A percentile compares a stretch with the other conserved stretches of the same genome.
Evolutionary conservation across 768 basidiomycete species (phyloP).

Genomic region (Mrakia blollopis): DNA sequence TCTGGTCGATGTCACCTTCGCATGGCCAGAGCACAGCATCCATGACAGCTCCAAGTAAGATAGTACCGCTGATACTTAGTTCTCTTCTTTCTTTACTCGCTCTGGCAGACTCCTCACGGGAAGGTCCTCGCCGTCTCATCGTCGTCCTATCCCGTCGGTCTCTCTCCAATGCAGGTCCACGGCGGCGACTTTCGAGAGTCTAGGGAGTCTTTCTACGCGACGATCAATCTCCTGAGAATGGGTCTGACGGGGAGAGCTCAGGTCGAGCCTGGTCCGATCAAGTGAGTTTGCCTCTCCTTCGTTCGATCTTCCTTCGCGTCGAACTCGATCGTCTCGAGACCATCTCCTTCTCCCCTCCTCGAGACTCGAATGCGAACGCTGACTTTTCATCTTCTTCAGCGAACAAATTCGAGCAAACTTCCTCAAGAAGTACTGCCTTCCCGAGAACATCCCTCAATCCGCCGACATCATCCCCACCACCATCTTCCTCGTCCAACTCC

Average conservation of each 20-base stretch:
- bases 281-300: background rate
- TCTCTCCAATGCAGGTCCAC: background rate
- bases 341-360: background rate
- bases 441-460: background rate
- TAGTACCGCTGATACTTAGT: no score
- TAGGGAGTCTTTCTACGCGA: background rate
- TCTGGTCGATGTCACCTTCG: no score
- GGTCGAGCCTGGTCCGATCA: slow-evolving; percentile 1
- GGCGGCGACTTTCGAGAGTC: slow-evolving; percentile 9
- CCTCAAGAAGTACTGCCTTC: background rate
- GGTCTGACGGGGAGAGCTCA: background rate
- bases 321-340: background rate
- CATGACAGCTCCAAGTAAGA: no score
- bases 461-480: background rate
- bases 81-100: background rate
- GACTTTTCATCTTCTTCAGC: background rate
- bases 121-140: background rate
- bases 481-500: slow-evolving; percentile 9
- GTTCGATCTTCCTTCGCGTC: background rate
- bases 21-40: no score
- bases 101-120: background rate
- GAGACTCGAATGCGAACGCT: background rate
- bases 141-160: background rate
- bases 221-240: slow-evolving; percentile 1
- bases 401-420: slow-evolving; percentile 1